These are phyloP conservation scores for Pulveroboletus sp. DNA, from an alignment of 768 basidiomycete genomes.

Conservation along the genomic window DNA sequence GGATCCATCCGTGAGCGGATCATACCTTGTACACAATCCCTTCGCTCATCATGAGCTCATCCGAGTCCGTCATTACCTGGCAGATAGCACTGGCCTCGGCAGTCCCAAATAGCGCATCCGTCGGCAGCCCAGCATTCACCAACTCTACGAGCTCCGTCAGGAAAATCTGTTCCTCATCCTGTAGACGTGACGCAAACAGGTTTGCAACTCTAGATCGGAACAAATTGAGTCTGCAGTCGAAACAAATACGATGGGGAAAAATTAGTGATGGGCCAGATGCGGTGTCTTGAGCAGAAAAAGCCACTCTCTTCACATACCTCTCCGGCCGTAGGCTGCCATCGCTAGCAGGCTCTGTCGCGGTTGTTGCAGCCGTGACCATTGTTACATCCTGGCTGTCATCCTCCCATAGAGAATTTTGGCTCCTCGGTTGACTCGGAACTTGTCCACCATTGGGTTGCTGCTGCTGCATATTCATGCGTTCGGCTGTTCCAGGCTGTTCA, in stretches of 20 bases:
- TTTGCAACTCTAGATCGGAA: conserved; percentile 78
- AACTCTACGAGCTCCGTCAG: conserved; percentile 62
- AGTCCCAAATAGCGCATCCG: conserved; percentile 69
- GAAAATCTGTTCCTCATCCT: conserved; percentile 74
- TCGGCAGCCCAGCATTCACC: conserved; percentile 72
- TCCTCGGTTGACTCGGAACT: conserved; percentile 27
- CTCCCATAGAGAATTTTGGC: conserved; percentile 59
- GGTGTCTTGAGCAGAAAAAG: conserved; percentile 1
- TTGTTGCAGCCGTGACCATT: conserved; percentile 49
- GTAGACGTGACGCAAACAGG: conserved; percentile 61
- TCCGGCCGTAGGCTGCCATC: conserved; percentile 48
- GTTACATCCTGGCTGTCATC: conserved; percentile 62
- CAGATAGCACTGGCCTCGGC: conserved; percentile 74
- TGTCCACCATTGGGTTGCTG: conserved; percentile 20
- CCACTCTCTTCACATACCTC: conserved; percentile 43
- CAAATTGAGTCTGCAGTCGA: conserved; percentile 53
- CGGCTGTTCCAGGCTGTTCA: conserved; percentile 31
- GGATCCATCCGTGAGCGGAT: conserved; percentile 8
- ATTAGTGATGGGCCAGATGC: background rate
- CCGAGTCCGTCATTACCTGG: conserved; percentile 63
- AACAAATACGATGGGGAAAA: background rate
- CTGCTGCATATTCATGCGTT: conserved; percentile 50
- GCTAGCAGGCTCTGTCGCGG: conserved; percentile 33
- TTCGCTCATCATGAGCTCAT: conserved; percentile 83
- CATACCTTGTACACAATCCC: conserved; percentile 83